Percentiles rank a stretch among this genome's conserved stretches.
These are phyloP conservation scores for Suillus spraguei DNA, from an alignment of 768 basidiomycete species.

Conservation along the genomic window DNA sequence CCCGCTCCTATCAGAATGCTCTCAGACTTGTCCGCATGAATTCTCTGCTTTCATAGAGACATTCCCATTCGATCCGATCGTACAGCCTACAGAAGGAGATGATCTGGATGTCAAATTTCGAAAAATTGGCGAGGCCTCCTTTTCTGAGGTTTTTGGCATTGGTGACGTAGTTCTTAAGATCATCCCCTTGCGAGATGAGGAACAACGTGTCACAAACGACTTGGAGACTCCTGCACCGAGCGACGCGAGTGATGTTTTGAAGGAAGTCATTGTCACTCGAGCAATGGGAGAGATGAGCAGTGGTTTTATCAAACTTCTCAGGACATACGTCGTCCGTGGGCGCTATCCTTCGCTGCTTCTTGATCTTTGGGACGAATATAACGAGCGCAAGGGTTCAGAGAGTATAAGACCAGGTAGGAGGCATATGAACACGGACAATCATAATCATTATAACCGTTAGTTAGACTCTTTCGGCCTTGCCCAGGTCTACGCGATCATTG, in stretches of 20 bases:
- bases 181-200: constrained; percentile 71
- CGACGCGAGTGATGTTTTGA: constrained; percentile 74
- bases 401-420: constrained; percentile 80
- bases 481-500: constrained; percentile 88
- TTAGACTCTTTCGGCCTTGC: constrained; percentile 73
- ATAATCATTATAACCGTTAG: constrained; percentile 14
- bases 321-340: constrained; percentile 86
- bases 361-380: constrained; percentile 86
- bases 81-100: constrained; percentile 37
- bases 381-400: constrained; percentile 73
- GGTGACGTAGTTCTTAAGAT: constrained; percentile 90
- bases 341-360: constrained; percentile 80
- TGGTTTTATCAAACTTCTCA: constrained; percentile 80
- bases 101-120: constrained; percentile 48
- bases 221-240: constrained; percentile 66
- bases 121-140: constrained; percentile 97
- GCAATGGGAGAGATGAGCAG: constrained; percentile 76
- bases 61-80: constrained; percentile 74
- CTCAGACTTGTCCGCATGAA: constrained; percentile 68
- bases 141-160: constrained; percentile 94
- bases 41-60: constrained; percentile 84
- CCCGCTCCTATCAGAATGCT: constrained; percentile 72
- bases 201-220: constrained; percentile 31
- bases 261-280: constrained; percentile 77
- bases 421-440: not conserved